Evolutionary conservation across 1,284 basidiomycete genomes (phyloP).

Genomic region (Fistulina hepatica): DNA sequence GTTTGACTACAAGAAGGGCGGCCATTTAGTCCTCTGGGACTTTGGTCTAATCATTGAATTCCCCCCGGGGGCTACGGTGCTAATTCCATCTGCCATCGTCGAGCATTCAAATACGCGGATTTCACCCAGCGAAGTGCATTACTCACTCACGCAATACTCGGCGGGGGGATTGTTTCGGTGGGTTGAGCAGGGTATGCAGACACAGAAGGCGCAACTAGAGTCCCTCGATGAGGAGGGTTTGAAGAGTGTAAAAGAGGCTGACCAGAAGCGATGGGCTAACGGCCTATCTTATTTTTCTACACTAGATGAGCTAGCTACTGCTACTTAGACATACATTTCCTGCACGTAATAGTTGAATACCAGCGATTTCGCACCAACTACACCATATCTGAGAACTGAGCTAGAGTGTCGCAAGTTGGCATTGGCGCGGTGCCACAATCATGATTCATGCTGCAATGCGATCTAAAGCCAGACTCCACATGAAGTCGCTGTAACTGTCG

Average conservation of each 20-base stretch:
- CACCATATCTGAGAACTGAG: too few relatives aligned
- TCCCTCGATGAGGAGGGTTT: neutral
- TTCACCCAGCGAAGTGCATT: slow-evolving; percentile 7
- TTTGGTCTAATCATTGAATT: slow-evolving; percentile 11
- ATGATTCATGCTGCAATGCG: too few relatives aligned
- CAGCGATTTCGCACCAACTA: too few relatives aligned
- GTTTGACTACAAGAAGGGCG: slow-evolving; percentile 8
- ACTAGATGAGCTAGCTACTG: too few relatives aligned
- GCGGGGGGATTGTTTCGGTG: slow-evolving; percentile 10
- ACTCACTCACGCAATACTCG: slow-evolving; percentile 12
- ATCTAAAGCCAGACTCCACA: too few relatives aligned
- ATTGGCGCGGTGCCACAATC: too few relatives aligned
- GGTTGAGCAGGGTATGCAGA: slow-evolving; percentile 6
- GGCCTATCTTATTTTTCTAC: too few relatives aligned
- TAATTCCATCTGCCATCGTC: slow-evolving; percentile 13
- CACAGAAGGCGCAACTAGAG: neutral
- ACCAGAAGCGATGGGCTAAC: neutral
- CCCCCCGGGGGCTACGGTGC: slow-evolving; percentile 9
- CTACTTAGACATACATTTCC: too few relatives aligned
- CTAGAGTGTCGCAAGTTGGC: too few relatives aligned
- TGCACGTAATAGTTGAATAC: too few relatives aligned
- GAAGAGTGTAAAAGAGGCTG: neutral
- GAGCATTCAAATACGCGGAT: slow-evolving; percentile 13
- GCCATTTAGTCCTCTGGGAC: slow-evolving; percentile 11
- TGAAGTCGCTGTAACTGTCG: too few relatives aligned